Conservation (phyloP, 352 stramenopile genomes). For the Globisporangium spiculum region DNA sequence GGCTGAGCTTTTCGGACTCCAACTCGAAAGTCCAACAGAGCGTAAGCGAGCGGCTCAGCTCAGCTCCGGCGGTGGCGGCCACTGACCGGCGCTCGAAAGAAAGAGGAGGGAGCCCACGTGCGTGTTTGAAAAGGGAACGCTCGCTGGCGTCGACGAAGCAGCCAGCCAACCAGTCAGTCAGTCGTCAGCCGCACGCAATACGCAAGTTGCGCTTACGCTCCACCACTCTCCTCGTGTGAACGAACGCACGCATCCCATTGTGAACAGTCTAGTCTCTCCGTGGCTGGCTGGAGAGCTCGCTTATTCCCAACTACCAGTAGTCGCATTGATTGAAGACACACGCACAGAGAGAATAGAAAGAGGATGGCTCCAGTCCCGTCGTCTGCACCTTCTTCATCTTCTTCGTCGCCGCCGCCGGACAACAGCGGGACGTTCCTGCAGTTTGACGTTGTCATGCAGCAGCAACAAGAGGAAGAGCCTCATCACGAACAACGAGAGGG, state of each 20-base stretch:
- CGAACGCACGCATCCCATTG: too few species aligned
- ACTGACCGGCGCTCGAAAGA: background rate
- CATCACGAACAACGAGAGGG: background rate
- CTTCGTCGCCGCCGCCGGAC: background rate
- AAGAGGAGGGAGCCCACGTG: background rate
- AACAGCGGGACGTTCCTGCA: background rate
- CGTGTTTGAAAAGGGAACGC: background rate
- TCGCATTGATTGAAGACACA: background rate
- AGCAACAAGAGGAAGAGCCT: background rate
- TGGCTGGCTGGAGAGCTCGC: background rate
- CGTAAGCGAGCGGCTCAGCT: background rate
- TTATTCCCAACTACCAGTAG: background rate
- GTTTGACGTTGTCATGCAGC: background rate
- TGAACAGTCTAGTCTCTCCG: background rate
- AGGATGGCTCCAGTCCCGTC: background rate
- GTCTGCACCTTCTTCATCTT: background rate
- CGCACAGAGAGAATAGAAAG: background rate
- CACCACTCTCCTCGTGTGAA: too few species aligned
- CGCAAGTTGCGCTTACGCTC: background rate
- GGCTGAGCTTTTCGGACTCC: background rate
- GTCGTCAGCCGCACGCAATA: background rate
- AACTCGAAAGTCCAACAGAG: background rate
- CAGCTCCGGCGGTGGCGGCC: background rate
- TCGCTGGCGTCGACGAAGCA: background rate
- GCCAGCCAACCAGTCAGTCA: background rate